phyloP scores from a whole-genome alignment of 148 eudicot genomes.

The Vaccinium macrocarpon region DNA sequence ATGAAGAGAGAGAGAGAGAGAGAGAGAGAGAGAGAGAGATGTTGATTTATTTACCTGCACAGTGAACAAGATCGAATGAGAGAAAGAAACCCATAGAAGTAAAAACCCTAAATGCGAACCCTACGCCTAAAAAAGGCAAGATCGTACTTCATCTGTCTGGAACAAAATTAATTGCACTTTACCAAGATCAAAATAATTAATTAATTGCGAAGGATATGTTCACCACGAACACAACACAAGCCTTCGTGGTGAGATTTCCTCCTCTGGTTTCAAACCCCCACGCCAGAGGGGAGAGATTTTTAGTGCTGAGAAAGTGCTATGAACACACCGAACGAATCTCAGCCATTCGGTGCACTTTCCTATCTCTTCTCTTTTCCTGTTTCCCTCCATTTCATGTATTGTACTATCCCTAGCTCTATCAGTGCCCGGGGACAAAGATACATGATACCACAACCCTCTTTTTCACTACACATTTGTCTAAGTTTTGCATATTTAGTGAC shows the following conservation, averaged over 20 bases:
- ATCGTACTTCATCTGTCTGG: not conserved
- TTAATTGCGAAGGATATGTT: not conserved
- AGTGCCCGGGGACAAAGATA: no score
- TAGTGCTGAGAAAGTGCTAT: no score
- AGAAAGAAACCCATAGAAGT: not conserved
- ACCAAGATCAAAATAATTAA: no score
- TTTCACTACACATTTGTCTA: no score
- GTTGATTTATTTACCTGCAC: not conserved
- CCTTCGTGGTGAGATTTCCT: slow-evolving; percentile 1
- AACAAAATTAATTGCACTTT: not conserved
- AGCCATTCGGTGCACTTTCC: no score
- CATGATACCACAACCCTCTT: no score
- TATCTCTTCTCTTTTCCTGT: no score
- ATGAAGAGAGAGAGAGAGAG: not conserved
- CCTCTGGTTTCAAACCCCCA: not conserved
- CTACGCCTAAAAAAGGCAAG: not conserved
- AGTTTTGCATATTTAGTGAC: no score
- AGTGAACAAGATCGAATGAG: not conserved
- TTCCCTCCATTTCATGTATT: no score
- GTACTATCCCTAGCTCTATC: no score
- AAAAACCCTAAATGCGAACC: not conserved
- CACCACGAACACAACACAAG: not conserved
- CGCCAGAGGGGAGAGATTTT: not conserved
- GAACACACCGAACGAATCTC: no score
- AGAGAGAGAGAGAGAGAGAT: slow-evolving; percentile 4